Conservation (phyloP, 768 basidiomycete species). For the Collybia mongolica region DNA sequence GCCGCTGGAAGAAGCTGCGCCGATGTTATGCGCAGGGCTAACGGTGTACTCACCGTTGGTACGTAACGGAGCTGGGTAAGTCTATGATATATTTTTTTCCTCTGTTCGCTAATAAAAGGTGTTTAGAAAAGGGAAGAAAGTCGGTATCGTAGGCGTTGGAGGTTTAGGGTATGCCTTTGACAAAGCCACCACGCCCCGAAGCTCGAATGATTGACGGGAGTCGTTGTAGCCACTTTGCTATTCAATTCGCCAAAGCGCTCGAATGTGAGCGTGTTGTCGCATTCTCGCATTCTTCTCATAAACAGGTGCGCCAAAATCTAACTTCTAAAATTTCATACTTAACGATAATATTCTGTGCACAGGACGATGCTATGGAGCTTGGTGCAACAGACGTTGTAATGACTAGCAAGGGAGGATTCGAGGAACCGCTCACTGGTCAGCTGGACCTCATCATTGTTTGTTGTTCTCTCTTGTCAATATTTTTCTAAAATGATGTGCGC, state of each 20-base stretch:
- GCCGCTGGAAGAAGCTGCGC: constrained; percentile 51
- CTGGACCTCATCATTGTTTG: constrained; percentile 52
- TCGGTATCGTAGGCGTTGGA: constrained; percentile 67
- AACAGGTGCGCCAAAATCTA: constrained; percentile 27
- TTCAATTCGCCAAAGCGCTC: constrained; percentile 43
- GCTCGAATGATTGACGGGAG: too few species aligned
- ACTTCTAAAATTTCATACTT: neutral
- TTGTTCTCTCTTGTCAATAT: neutral
- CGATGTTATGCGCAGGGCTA: constrained; percentile 66
- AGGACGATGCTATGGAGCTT: constrained; percentile 53
- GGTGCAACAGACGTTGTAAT: constrained; percentile 55
- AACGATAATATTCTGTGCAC: constrained; percentile 1
- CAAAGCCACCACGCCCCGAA: too few species aligned
- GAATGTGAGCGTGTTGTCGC: constrained; percentile 54
- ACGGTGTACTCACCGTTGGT: constrained; percentile 62
- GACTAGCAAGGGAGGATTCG: constrained; percentile 42
- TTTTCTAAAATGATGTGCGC: neutral
- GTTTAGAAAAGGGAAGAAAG: constrained; percentile 57
- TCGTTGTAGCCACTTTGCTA: constrained; percentile 25
- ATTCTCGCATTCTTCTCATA: constrained; percentile 52
- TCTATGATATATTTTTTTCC: neutral
- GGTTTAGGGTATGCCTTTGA: constrained; percentile 43
- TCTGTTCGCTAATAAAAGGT: neutral
- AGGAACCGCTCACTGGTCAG: constrained; percentile 30
- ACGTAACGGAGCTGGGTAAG: constrained; percentile 42